These are phyloP conservation scores for Penicillium sp. DNA, from an alignment of 2,329 filamentous ascomycete species.

Conservation along the genomic window DNA sequence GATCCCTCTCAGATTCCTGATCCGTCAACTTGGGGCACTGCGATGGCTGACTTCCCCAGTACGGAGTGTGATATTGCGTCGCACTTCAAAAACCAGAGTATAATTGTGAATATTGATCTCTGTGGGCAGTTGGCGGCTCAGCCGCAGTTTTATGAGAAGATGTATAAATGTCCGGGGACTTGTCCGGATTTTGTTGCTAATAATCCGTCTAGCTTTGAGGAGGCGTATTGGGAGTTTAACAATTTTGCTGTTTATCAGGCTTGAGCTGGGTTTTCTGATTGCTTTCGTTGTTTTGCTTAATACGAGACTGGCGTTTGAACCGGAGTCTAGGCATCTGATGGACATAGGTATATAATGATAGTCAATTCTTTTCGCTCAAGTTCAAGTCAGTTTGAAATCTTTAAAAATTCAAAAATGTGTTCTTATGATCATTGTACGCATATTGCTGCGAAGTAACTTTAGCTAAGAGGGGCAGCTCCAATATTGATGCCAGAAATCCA, in stretches of 20 bases:
- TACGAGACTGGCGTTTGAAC: too few species aligned
- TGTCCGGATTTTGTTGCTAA: conserved; percentile 61
- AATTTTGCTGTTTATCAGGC: conserved; percentile 60
- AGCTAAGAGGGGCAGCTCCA: neutral
- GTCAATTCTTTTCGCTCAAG: neutral
- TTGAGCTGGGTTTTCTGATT: neutral
- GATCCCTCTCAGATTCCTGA: conserved; percentile 52
- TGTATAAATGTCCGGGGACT: conserved; percentile 50
- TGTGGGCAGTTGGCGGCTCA: conserved; percentile 58
- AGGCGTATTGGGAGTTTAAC: conserved; percentile 67
- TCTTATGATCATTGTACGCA: too few species aligned
- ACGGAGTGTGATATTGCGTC: conserved; percentile 61
- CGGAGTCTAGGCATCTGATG: too few species aligned
- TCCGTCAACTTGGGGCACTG: conserved; percentile 62
- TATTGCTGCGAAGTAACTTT: neutral
- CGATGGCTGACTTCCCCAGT: conserved; percentile 65
- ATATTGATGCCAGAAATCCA: neutral
- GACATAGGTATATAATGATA: neutral
- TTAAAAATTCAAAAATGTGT: too few species aligned
- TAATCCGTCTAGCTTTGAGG: conserved; percentile 56
- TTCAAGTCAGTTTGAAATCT: neutral
- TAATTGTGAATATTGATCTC: conserved; percentile 66
- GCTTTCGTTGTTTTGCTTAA: neutral
- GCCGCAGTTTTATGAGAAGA: conserved; percentile 31
- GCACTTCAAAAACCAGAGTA: conserved; percentile 66